Percentiles rank a stretch among this genome's conserved stretches.
Conservation (phyloP, 202 grass and related monocot species). For the Panicum hallii region DNA sequence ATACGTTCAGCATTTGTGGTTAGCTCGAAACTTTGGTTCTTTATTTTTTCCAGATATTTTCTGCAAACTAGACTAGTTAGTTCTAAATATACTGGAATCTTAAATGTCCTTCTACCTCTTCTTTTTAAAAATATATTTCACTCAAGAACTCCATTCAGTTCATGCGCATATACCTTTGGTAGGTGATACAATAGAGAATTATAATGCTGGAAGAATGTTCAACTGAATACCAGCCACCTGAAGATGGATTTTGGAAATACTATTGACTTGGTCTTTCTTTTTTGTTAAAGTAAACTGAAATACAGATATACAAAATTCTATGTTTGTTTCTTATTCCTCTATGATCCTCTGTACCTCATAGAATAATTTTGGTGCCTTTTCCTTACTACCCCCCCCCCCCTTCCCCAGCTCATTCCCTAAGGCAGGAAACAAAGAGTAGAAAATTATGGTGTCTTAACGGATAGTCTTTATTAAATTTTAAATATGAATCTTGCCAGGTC, state of each 20-base stretch:
- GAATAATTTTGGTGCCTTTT: neutral
- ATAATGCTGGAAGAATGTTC: neutral
- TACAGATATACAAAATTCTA: neutral
- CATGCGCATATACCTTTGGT: neutral
- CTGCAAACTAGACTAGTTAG: neutral
- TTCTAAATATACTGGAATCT: neutral
- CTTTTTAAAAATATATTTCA: neutral
- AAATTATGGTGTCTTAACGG: neutral
- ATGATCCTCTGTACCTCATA: neutral
- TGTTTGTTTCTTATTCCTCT: neutral
- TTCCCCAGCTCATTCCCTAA: too few relatives aligned
- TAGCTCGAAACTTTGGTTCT: slow-evolving; percentile 28
- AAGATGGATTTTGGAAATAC: slow-evolving; percentile 31
- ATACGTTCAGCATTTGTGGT: slow-evolving; percentile 80
- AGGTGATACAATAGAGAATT: neutral
- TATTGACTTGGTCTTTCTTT: neutral
- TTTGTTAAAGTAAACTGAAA: neutral
- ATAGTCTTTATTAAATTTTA: neutral
- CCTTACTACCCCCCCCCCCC: too few relatives aligned
- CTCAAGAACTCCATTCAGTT: neutral
- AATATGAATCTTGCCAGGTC: neutral
- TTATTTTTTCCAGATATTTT: slow-evolving; percentile 24
- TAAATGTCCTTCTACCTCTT: neutral
- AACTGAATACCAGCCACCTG: neutral
- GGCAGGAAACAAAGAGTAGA: neutral